Base-by-base conservation (phyloP, 805 yeast species). In the Starmerella kuoi region DNA sequence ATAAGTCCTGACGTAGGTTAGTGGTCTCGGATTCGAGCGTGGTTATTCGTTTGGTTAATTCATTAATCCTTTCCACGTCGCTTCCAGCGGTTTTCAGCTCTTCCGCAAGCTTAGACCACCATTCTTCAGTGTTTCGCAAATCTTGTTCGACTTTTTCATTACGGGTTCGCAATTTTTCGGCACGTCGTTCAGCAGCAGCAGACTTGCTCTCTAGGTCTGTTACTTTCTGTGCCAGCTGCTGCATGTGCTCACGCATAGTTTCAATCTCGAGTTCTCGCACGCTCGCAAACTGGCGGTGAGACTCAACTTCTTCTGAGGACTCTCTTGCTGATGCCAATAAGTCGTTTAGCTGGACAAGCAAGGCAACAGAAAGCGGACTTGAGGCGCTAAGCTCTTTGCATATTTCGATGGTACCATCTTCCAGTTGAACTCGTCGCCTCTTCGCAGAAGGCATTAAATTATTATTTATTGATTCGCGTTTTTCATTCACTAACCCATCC, bases 221-320 rank as follows among this genome's bases (percentile, higher is more conserved):
- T 1, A 72, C 62, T 42, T 78, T 78, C 12, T 60, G 57, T 0
- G 63, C 53, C 11, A 81, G 62, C 26, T 65, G 67, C 1, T 66
- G 52, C 39, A 66, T 62, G n/a, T 75, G 72, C 20, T 62, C 60
- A 7, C 63, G 59, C 30, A 69, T 61, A 9, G 66, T 72, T 5
- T 61, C 59, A 7, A 65, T 60, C 46, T 74, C 67, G 14, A 69
- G 59, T 23, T 69, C 65, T 35, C 75, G 63, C 2, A 60, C 50
- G 5, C 55, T 50, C 14, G 64, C 60, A 26, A 68, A 66, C 3
- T 61, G 57, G 5, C 68, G 69, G 42, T 68, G 69, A 21, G 64
- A 62, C 33, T 68, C 61, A 15, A 67, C 60, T 55, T 79, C 86
- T 14, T 62, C 56, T 31, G 63, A 58, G 3, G 17, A 27, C 32